Percentiles rank a stretch among this genome's conserved stretches.
Evolutionary conservation across 164 flowering plant genomes (phyloP).

Genomic region (Liquidambar formosana): DNA sequence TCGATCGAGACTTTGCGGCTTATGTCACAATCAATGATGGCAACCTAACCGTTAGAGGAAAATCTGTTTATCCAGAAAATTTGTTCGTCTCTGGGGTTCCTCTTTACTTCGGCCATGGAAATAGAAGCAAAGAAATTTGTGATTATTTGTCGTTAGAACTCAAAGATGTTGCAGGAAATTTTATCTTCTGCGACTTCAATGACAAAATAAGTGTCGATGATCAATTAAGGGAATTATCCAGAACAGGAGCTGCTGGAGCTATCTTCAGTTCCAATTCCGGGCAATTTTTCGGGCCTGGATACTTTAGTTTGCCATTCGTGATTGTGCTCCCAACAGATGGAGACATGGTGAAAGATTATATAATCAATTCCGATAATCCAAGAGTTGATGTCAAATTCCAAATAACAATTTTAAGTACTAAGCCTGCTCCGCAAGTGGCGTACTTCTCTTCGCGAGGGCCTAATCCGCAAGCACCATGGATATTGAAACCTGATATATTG

Average conservation of each 20-base stretch:
- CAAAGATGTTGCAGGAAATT: slow-evolving; percentile 34
- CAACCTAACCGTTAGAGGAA: slow-evolving; percentile 17
- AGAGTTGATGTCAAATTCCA: no score
- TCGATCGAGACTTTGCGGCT: slow-evolving; percentile 26
- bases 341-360: slow-evolving; percentile 19
- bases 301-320: slow-evolving; percentile 27
- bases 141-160: slow-evolving; percentile 8
- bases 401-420: slow-evolving; percentile 23
- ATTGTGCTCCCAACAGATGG: slow-evolving; percentile 20
- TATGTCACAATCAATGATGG: slow-evolving; percentile 27
- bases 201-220: slow-evolving; percentile 4
- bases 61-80: slow-evolving; percentile 34
- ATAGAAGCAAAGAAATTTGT: slow-evolving; percentile 31
- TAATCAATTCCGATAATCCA: no score
- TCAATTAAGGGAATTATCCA: slow-evolving; percentile 7
- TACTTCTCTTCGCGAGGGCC: slow-evolving; percentile 41
- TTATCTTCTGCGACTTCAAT: slow-evolving; percentile 25
- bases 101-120: slow-evolving; percentile 36
- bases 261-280: no score
- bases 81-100: slow-evolving; percentile 24
- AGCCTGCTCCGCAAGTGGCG: slow-evolving; percentile 41
- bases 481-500: no score
- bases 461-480: slow-evolving; percentile 12
- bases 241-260: slow-evolving; percentile 25
- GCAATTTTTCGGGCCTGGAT: slow-evolving; percentile 3